Conservation (phyloP, 257 asterid genomes). For the Primulina tabacum region DNA sequence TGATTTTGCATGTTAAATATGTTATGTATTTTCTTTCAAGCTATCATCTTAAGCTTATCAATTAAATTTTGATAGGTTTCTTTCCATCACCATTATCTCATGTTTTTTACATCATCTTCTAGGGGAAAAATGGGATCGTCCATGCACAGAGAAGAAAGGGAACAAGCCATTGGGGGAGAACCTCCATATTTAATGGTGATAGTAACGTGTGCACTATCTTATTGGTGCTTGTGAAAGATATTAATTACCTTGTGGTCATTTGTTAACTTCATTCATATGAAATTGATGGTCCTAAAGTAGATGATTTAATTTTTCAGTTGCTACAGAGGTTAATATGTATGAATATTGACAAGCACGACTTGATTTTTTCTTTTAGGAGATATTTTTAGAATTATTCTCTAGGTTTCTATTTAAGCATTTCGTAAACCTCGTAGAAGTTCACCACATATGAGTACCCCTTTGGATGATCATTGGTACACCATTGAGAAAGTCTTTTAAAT, state of each 20-base stretch:
- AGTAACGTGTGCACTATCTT: conserved; percentile 5
- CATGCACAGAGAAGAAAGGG: conserved; percentile 44
- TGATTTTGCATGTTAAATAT: neutral
- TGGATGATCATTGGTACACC: neutral
- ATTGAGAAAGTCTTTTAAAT: too few relatives aligned
- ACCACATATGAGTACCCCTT: neutral
- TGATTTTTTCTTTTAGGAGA: neutral
- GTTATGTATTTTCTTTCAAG: neutral
- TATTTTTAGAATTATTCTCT: neutral
- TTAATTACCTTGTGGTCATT: neutral
- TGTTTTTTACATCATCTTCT: conserved; percentile 18
- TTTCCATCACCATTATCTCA: neutral
- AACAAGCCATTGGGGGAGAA: conserved; percentile 50
- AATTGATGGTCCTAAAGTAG: neutral
- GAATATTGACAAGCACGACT: neutral
- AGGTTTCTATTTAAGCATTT: neutral
- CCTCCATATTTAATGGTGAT: conserved; percentile 72
- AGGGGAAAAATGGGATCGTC: conserved; percentile 91
- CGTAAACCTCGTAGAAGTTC: neutral
- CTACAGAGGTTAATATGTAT: conserved; percentile 1
- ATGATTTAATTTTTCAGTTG: neutral
- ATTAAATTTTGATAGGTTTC: conserved; percentile 1
- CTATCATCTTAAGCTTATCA: neutral
- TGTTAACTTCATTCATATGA: neutral
- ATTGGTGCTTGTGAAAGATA: neutral